These are phyloP conservation scores for Leccinum ochraceum DNA, from an alignment of 768 basidiomycete genomes.

Conservation along the genomic window DNA sequence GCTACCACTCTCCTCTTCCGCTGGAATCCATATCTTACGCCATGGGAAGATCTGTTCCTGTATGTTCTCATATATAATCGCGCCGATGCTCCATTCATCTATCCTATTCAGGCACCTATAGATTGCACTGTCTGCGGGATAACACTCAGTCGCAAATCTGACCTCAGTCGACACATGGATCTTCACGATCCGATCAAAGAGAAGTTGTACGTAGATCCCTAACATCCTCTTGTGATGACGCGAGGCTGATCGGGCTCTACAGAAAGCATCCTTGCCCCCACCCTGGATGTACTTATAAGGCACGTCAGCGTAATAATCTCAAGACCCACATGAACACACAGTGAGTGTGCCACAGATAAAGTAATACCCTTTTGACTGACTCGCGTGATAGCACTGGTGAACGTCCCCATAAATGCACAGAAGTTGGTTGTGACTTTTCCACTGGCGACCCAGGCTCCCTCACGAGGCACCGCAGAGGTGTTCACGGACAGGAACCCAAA, in stretches of 20 bases:
- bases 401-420: slow-evolving; percentile 19
- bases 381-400: slow-evolving; percentile 10
- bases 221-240: neutral
- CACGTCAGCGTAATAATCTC: slow-evolving; percentile 32
- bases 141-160: slow-evolving; percentile 25
- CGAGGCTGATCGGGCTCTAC: slow-evolving; percentile 4
- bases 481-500: slow-evolving; percentile 23
- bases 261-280: slow-evolving; percentile 30
- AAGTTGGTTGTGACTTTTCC: slow-evolving; percentile 13
- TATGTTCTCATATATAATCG: neutral
- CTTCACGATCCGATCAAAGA: slow-evolving; percentile 26
- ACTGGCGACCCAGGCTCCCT: slow-evolving; percentile 25
- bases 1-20: neutral
- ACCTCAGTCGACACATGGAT: slow-evolving; percentile 30
- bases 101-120: neutral
- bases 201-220: slow-evolving; percentile 20
- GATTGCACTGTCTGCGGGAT: slow-evolving; percentile 19
- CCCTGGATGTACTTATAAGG: slow-evolving; percentile 19
- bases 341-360: slow-evolving; percentile 20
- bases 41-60: neutral
- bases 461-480: slow-evolving; percentile 21
- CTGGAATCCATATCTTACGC: neutral
- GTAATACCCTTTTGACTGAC: neutral
- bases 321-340: slow-evolving; percentile 31
- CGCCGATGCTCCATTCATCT: neutral